A percentile compares a stretch with the other conserved stretches of the same genome.
Conservation (phyloP, 2,329 filamentous ascomycete genomes). For the Aspergillus vadensis region DNA sequence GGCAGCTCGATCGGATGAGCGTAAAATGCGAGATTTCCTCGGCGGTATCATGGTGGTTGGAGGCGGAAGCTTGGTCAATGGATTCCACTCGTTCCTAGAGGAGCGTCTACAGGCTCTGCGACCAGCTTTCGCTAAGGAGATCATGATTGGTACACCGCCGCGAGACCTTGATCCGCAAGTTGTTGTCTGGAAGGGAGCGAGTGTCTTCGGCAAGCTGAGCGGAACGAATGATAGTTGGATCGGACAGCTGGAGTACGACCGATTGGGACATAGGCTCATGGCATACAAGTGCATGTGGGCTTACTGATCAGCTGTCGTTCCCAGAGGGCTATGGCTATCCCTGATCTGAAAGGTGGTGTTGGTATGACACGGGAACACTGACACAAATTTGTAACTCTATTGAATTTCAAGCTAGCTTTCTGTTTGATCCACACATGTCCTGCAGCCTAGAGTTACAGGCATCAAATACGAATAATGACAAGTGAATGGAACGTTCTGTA, state of each 20-base stretch:
- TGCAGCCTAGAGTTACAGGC: background rate
- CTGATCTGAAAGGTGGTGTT: conserved; percentile 12
- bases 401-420: conserved; percentile 11
- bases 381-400: conserved; percentile 15
- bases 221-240: conserved; percentile 95
- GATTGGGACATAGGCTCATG: conserved; percentile 76
- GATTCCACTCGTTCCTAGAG: conserved; percentile 81
- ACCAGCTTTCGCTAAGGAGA: conserved; percentile 65
- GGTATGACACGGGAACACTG: conserved; percentile 12
- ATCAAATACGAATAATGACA: conserved; percentile 1
- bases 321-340: conserved; percentile 11
- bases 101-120: conserved; percentile 71
- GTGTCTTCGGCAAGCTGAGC: conserved; percentile 87
- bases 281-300: conserved; percentile 76
- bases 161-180: conserved; percentile 95
- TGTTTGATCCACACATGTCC: background rate
- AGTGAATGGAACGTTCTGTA: background rate
- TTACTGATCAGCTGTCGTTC: conserved; percentile 43
- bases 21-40: conserved; percentile 86
- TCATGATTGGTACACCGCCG: conserved; percentile 70
- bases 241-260: conserved; percentile 81
- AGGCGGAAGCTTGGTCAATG: conserved; percentile 76
- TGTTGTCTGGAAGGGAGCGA: conserved; percentile 97
- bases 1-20: conserved; percentile 84
- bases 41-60: conserved; percentile 90